Evolutionary conservation across 2,329 filamentous ascomycete genomes (phyloP).

Genomic region (Arachnomyces sp.): DNA sequence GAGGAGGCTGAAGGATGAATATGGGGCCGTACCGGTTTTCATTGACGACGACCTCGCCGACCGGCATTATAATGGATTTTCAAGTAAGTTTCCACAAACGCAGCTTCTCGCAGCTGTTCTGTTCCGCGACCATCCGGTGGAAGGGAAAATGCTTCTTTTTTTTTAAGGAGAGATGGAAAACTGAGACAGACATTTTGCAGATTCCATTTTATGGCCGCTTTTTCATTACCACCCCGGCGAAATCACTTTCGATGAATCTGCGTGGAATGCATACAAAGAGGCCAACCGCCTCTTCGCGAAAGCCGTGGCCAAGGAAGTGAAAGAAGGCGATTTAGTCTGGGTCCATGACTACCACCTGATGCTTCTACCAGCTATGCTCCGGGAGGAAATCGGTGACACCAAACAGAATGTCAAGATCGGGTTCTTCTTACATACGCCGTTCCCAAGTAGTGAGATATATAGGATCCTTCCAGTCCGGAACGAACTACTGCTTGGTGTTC

Average conservation of each 20-base stretch:
- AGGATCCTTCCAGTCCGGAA: constrained; percentile 89
- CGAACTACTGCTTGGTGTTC: constrained; percentile 74
- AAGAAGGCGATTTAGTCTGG: constrained; percentile 94
- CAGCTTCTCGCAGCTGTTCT: not conserved
- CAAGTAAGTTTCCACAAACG: constrained; percentile 55
- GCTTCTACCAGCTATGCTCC: constrained; percentile 91
- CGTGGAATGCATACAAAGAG: constrained; percentile 87
- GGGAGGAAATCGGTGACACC: constrained; percentile 71
- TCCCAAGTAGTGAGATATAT: constrained; percentile 95
- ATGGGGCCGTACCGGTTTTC: constrained; percentile 85
- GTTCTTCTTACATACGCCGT: constrained; percentile 96
- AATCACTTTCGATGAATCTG: constrained; percentile 93
- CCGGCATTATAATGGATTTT: constrained; percentile 95
- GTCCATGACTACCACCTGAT: constrained; percentile 98
- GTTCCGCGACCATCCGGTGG: constrained; percentile 2
- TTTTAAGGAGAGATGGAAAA: not conserved
- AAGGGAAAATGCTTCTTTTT: not conserved
- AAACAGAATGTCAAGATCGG: constrained; percentile 95
- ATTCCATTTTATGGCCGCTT: constrained; percentile 96
- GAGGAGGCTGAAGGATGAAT: constrained; percentile 73
- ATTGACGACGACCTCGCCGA: constrained; percentile 90
- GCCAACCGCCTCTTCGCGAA: constrained; percentile 90
- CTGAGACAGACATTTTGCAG: constrained; percentile 37
- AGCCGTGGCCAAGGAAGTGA: constrained; percentile 75
- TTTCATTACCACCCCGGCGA: constrained; percentile 99